Evolutionary conservation across 805 yeast species (phyloP), one percentile per base, ranked within the genome.

Genomic region (Spathaspora arborariae): DNA sequence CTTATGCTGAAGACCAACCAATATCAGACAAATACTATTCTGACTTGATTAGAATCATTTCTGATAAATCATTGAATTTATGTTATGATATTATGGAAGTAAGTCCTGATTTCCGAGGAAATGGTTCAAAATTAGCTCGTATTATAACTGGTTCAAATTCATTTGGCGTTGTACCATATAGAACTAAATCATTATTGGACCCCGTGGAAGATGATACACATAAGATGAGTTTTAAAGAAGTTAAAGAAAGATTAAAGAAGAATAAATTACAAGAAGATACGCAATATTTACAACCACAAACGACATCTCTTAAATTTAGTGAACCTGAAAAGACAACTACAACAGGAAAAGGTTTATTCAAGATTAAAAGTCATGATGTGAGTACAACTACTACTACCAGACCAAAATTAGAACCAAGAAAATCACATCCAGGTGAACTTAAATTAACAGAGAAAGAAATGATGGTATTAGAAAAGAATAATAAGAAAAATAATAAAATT

Each of bases 51-150:
- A 57, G 50, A 27, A 33, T 56, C 6, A 61, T 72, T 15, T 65
- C 74, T 2, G 75, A 71, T 48, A 57, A 54, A 41, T 68, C 74
- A 10, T 51, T 57, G 5, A 51, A 45, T 24, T 63, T 72, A 27
- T 72, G 76, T 51, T 56, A 57, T 24, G 72, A 71, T 15, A 49
- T 72, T 10, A 55, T 64, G 11, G 58, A 52, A 5, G 60, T 72
- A 5, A 63, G 67, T 49, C 76, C 77, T 2, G 70, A 65, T 50
- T 67, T 66, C 51, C 55, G 56, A 22, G 74, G 76, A 3, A 56
- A 64, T 41, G 76, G 76, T 4, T 72, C 77, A 15, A 63, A 65
- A 49, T 57, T 72, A 47, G 76, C 76, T 0, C 52, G 70, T 10
- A 66, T 60, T 10, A 67, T 72, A 26, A 72, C 77, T 1, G 77